Base-by-base conservation (phyloP, 2,329 filamentous ascomycete genomes). In the Microsporum ferrugineum region DNA sequence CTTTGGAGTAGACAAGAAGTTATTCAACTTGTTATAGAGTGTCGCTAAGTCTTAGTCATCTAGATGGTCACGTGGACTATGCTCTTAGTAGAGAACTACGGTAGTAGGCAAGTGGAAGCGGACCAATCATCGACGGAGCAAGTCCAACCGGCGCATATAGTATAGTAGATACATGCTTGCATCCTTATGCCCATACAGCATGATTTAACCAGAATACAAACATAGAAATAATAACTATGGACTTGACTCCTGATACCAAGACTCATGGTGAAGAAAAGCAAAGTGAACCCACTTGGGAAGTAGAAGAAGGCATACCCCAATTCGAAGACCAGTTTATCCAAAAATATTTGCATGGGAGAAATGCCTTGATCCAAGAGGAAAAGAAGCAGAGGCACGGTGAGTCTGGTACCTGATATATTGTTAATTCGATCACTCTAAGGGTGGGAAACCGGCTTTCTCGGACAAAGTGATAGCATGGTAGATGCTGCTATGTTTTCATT, bases 311-410 rank as follows among this genome's bases (percentile, higher is more conserved):
- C 1, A 70, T 79, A 33, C 77, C 77, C 56, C 76, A 77, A 63
- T 62, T 74, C 10, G 76, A 82, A 7, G 89, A 95, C 68, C 84
- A 87, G 0, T 91, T 95, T 72, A 82, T 96, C 55, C 84, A 89
- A 68, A 85, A 92, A 71, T 96, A 95, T 70, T 77, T 95, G 43
- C 75, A 83, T 49, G 89, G 89, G 27, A 84, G 91, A 58, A 81
- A 87, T 67, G 85, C 84, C 31, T 80, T 97, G 59, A 87, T 96
- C 61, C 80, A 80, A 17, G 83, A 95, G 70, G 94, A 97, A 73
- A 86, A 89, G 73, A 88, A 85, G 68, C 83, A 88, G 69, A 85
- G 91, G 62, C 91, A 90, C 72, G 91, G 89, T 88, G 72, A 55
- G 31, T 23, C 5, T 10, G 27, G 7, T 10, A 10, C 49, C 27